Evolutionary conservation across 73 alveolate species (phyloP).

Genomic region (Paramecium pentaurelia): DNA sequence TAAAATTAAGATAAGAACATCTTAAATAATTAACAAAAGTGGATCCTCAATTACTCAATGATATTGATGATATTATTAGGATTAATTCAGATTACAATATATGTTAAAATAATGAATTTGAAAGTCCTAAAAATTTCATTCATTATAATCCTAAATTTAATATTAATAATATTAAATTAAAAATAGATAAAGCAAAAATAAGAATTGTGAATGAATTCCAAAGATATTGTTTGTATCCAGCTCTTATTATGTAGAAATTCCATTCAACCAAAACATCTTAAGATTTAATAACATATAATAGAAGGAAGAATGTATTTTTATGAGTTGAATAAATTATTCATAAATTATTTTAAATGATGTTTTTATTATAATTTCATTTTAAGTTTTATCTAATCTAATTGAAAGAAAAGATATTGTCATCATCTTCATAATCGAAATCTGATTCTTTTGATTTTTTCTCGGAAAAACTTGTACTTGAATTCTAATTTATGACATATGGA

Average conservation of each 20-base stretch:
- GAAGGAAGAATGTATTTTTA: background rate
- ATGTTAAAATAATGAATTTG: background rate
- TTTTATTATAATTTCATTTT: background rate
- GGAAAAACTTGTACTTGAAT: background rate
- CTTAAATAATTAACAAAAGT: background rate
- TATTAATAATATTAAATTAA: background rate
- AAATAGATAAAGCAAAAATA: background rate
- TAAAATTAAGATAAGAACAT: background rate
- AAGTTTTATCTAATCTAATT: background rate
- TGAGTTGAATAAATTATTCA: background rate
- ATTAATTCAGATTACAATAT: background rate
- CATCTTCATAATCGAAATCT: slow-evolving; percentile 12
- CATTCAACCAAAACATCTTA: background rate
- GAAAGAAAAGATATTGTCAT: slow-evolving; percentile 23
- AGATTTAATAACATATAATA: background rate
- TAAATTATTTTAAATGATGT: background rate
- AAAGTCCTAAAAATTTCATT: background rate
- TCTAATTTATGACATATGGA: slow-evolving; percentile 27
- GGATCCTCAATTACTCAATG: background rate
- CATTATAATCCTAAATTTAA: background rate
- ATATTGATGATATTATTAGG: background rate
- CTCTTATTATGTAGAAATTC: background rate
- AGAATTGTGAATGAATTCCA: background rate
- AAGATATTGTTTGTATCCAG: background rate
- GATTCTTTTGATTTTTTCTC: background rate